These are phyloP conservation scores for Diversispora epigaea DNA, from an alignment of 192 early-diverging fungal species.

Conservation along the genomic window DNA sequence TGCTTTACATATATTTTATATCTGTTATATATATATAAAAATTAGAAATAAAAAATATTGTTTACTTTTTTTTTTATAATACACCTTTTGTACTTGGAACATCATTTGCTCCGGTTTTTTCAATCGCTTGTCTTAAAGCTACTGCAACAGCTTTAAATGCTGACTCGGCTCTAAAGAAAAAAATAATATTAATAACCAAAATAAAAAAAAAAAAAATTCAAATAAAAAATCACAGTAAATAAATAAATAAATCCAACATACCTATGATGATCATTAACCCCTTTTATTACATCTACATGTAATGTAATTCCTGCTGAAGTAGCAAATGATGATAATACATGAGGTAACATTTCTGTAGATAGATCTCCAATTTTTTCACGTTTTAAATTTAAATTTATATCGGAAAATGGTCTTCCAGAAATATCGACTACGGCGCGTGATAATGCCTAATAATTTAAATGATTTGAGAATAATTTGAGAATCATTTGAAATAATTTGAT, in stretches of 20 bases:
- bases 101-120: conserved; percentile 78
- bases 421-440: conserved; percentile 95
- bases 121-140: conserved; percentile 84
- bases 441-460: conserved; percentile 60
- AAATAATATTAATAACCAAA: neutral
- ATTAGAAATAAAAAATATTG: neutral
- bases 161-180: conserved; percentile 73
- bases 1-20: too few relatives aligned
- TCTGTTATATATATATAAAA: too few relatives aligned
- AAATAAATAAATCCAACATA: conserved; percentile 44
- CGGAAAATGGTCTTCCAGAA: conserved; percentile 86
- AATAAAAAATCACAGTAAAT: neutral
- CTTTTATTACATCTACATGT: conserved; percentile 94
- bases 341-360: conserved; percentile 98
- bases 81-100: conserved; percentile 97
- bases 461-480: too few relatives aligned
- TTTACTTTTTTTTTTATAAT: conserved; percentile 46
- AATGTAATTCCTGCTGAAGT: conserved; percentile 89
- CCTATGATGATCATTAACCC: conserved; percentile 97
- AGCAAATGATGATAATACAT: conserved; percentile 92
- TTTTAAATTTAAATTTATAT: conserved; percentile 83
- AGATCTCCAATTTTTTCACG: conserved; percentile 88
- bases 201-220: neutral
- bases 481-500: too few relatives aligned
- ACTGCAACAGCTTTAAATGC: conserved; percentile 99